Conservation (phyloP, 129 eudicot genomes). For the Dittrichia graveolens region DNA sequence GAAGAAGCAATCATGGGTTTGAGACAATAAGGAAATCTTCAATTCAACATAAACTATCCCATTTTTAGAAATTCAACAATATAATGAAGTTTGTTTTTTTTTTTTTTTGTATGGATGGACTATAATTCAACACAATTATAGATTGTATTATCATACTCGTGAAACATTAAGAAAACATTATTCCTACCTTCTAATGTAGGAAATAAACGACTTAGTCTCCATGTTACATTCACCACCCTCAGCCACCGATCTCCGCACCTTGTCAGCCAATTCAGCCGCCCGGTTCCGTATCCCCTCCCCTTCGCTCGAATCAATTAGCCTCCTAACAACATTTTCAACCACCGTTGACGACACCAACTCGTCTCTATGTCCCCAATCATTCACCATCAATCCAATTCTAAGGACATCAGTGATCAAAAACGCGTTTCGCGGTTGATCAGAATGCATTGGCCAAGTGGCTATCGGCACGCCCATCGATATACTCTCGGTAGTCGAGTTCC, state of each 20-base stretch:
- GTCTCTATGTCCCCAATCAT: slow-evolving; percentile 39
- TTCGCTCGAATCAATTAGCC: slow-evolving; percentile 36
- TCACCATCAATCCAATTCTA: slow-evolving; percentile 32
- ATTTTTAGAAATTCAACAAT: too few species aligned
- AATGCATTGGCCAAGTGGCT: slow-evolving; percentile 53
- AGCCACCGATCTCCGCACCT: slow-evolving; percentile 23
- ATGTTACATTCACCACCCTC: slow-evolving; percentile 26
- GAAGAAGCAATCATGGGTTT: too few species aligned
- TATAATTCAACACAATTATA: too few species aligned
- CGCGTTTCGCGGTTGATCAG: slow-evolving; percentile 47
- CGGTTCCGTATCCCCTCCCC: slow-evolving; percentile 40
- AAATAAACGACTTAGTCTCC: slow-evolving; percentile 40
- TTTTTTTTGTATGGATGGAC: too few species aligned
- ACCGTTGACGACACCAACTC: slow-evolving; percentile 30
- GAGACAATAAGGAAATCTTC: too few species aligned
- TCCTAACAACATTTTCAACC: slow-evolving; percentile 27
- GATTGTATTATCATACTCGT: too few species aligned
- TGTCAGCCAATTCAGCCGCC: slow-evolving; percentile 31
- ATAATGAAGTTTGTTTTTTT: too few species aligned
- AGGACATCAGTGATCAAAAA: slow-evolving; percentile 25
- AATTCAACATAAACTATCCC: too few species aligned
- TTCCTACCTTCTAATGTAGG: slow-evolving; percentile 23
- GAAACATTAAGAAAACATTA: background rate
- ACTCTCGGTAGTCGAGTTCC: slow-evolving; percentile 53
- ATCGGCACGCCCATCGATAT: slow-evolving; percentile 43